Base-by-base conservation (phyloP, 768 basidiomycete genomes). In the Auricularia heimuer region DNA sequence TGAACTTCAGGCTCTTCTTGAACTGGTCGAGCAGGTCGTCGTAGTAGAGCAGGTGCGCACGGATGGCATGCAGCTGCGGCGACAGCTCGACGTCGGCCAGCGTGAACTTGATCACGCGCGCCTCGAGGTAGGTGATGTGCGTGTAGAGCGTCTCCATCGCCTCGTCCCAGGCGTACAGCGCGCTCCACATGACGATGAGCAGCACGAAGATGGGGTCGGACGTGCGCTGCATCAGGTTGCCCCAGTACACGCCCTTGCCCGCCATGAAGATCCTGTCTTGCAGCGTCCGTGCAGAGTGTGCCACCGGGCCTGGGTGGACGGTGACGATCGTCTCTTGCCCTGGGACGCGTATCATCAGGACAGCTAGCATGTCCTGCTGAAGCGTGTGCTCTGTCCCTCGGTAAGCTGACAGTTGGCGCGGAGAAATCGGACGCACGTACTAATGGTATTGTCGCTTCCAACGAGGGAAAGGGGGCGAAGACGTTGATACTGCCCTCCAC, bases 91-190 rank as follows among this genome's bases (percentile, higher is more conserved):
- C 76, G 35, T 79, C 75, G 58, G 56, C 21, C 24, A 60, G 24
- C 4, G 78, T 76, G 34, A 72, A 78, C 3, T 56, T 44, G 42
- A 83, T 77, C 3, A 81, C 79, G 14, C 70, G 65, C 24, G 77
- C 73, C 75, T 85, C 83, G 73, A 86, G 72, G 65, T 67, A 75
- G 65, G 78, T 81, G 21, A 86, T 78, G 68, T 86, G 82, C 10
- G 68, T 66, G 64, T 83, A 84, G 45, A 86, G 68, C 14, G 73
- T 72, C 68, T 85, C 84, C 33, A 85, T 75, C 0, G 82, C 73
- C 70, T 86, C 83, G 62, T 86, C 85, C 83, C 85, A 86, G 1
- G 83, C 79, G 69, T 86, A 86, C 37, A 85, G 68, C 1, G 83
- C 79, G 64, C 84, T 84, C 85, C 85, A 86, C 33, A 86, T 71